phyloP scores from a whole-genome alignment of 163 green algal species.

The Chlorella variabilis region DNA sequence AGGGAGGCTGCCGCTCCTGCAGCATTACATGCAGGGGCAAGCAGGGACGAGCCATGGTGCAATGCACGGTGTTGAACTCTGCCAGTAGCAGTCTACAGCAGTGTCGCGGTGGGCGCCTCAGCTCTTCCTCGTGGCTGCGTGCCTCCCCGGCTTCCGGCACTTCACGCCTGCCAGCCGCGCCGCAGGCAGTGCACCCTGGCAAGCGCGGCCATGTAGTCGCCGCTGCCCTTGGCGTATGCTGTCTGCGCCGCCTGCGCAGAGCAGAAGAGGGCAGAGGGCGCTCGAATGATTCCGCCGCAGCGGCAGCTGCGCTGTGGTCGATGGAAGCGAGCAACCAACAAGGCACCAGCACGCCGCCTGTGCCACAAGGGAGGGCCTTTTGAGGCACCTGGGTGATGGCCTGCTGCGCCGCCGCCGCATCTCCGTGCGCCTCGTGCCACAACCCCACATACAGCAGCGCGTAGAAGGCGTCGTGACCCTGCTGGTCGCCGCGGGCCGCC shows the following conservation, averaged over 20 bases:
- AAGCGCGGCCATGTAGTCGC: constrained; percentile 73
- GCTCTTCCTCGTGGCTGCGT: too few species aligned
- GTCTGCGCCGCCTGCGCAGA: constrained; percentile 41
- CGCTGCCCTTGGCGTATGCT: constrained; percentile 52
- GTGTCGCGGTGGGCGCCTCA: too few species aligned
- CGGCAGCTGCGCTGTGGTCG: too few species aligned
- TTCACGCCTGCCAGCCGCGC: constrained; percentile 18
- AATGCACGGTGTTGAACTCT: too few species aligned
- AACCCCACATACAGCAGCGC: constrained; percentile 54
- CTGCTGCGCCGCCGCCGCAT: constrained; percentile 39
- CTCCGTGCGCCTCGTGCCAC: constrained; percentile 56
- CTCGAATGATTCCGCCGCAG: too few species aligned
- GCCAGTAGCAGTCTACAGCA: too few species aligned
- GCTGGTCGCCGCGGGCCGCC: constrained; percentile 33
- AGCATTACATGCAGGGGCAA: too few species aligned
- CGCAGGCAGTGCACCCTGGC: constrained; percentile 64
- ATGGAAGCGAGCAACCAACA: too few species aligned
- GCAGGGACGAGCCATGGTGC: too few species aligned
- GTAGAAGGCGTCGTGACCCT: constrained; percentile 75
- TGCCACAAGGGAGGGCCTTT: too few species aligned
- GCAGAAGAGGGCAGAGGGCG: neutral
- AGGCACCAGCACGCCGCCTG: too few species aligned
- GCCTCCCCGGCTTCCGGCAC: neutral
- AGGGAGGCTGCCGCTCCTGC: too few species aligned
- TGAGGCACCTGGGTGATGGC: constrained; percentile 27